Evolutionary conservation across 495 filamentous ascomycete species (phyloP).

Genomic region (Penicillium riverlandense): DNA sequence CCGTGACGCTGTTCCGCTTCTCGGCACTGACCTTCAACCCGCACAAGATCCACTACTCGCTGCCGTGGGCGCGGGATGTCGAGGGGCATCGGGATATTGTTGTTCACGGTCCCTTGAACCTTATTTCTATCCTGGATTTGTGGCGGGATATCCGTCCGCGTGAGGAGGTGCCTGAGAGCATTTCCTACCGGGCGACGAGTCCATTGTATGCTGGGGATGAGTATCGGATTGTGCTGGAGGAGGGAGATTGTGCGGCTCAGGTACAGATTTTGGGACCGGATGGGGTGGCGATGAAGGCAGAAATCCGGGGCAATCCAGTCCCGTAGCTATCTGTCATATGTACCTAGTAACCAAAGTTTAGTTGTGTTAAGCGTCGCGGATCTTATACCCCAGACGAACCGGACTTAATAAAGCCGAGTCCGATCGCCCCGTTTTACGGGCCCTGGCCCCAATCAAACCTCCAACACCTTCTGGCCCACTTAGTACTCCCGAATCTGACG

Average conservation of each 20-base stretch:
- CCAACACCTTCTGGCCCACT: too few species aligned
- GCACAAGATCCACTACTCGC: constrained; percentile 66
- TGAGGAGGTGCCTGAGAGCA: constrained; percentile 34
- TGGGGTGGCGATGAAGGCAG: constrained; percentile 41
- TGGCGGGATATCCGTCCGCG: constrained; percentile 44
- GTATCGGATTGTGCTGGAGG: constrained; percentile 37
- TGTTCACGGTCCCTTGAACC: constrained; percentile 58
- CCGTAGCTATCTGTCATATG: too few species aligned
- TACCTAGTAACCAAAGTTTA: too few species aligned
- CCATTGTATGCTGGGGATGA: constrained; percentile 55
- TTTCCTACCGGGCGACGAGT: constrained; percentile 51
- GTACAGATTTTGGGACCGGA: constrained; percentile 36
- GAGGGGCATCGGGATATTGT: constrained; percentile 55
- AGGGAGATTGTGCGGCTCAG: constrained; percentile 16
- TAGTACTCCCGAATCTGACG: too few species aligned
- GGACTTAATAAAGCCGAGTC: too few species aligned
- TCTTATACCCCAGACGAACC: too few species aligned
- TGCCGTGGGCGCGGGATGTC: constrained; percentile 48
- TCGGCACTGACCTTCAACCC: constrained; percentile 67
- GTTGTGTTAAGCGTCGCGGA: too few species aligned
- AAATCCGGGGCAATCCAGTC: constrained; percentile 19
- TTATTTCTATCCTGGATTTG: constrained; percentile 56
- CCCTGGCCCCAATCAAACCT: too few species aligned
- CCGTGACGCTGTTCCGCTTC: constrained; percentile 60
- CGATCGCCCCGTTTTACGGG: too few species aligned